Conservation (phyloP, 2,329 filamentous ascomycete species). For the Scopulariopsis brevicaulis region DNA sequence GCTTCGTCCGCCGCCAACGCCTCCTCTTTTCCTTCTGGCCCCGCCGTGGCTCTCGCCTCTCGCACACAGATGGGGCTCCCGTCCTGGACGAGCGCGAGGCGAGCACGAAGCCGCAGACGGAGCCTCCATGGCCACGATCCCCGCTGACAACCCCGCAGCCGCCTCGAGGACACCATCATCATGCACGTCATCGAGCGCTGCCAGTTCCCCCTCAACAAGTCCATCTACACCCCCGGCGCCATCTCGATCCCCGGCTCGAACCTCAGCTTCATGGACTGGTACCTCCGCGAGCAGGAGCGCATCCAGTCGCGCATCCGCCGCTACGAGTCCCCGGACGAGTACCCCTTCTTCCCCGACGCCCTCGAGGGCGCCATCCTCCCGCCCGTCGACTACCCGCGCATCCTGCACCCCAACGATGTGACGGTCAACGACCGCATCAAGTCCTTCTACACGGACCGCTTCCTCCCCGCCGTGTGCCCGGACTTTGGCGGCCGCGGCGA, state of each 20-base stretch:
- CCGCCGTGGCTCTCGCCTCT: neutral
- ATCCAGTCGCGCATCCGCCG: conserved; percentile 88
- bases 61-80: too few species aligned
- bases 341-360: conserved; percentile 85
- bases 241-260: conserved; percentile 62
- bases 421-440: conserved; percentile 87
- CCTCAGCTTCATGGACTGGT: conserved; percentile 88
- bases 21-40: neutral
- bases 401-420: conserved; percentile 80
- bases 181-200: conserved; percentile 95
- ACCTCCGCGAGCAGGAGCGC: conserved; percentile 79
- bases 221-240: conserved; percentile 75
- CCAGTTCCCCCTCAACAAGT: conserved; percentile 88
- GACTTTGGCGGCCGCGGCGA: conserved; percentile 60
- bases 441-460: conserved; percentile 67
- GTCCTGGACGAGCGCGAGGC: neutral
- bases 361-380: conserved; percentile 75
- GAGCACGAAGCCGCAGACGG: neutral
- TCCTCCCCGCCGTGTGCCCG: conserved; percentile 76
- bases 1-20: conserved; percentile 12
- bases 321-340: conserved; percentile 93
- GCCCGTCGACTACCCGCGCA: conserved; percentile 75
- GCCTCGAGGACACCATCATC: conserved; percentile 93
- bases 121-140: neutral
- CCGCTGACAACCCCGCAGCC: conserved; percentile 42